phyloP scores from a whole-genome alignment of 768 basidiomycete species.

The Agrocybe chaxingu region DNA sequence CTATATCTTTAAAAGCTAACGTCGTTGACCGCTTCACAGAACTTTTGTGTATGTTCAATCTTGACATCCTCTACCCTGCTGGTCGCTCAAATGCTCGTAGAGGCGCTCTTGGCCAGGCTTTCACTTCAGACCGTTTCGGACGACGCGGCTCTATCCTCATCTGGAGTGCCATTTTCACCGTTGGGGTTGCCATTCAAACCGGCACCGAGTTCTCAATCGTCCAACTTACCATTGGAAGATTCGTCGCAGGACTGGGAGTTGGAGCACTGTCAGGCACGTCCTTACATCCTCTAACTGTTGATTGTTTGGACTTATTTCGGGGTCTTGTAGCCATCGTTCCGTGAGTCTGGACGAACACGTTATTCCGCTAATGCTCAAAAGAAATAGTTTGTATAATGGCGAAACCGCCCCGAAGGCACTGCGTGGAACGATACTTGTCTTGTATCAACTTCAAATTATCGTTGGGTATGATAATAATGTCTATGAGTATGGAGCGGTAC shows the following conservation, averaged over 20 bases:
- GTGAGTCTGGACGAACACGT: slow-evolving; percentile 20
- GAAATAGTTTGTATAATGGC: slow-evolving; percentile 63
- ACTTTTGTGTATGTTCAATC: slow-evolving; percentile 45
- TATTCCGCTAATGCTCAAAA: slow-evolving; percentile 8
- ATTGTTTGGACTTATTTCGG: slow-evolving; percentile 1
- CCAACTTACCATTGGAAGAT: slow-evolving; percentile 72
- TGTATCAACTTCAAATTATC: slow-evolving; percentile 80
- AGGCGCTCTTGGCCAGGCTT: slow-evolving; percentile 67
- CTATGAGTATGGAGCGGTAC: background rate
- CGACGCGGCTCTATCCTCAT: slow-evolving; percentile 72
- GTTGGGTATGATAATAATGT: slow-evolving; percentile 43
- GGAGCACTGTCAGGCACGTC: slow-evolving; percentile 65
- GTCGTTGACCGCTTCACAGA: slow-evolving; percentile 21
- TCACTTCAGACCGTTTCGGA: slow-evolving; percentile 72
- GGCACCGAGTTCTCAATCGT: slow-evolving; percentile 54
- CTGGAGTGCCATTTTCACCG: slow-evolving; percentile 72
- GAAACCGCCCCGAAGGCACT: slow-evolving; percentile 76
- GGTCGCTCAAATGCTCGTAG: slow-evolving; percentile 23
- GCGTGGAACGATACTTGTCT: slow-evolving; percentile 65
- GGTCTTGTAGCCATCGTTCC: slow-evolving; percentile 45
- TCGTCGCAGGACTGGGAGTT: slow-evolving; percentile 74
- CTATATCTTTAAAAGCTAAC: background rate
- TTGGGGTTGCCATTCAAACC: slow-evolving; percentile 68
- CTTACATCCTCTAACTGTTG: background rate
- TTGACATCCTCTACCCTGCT: slow-evolving; percentile 1